Evolutionary conservation across 345 rosid species (phyloP), one percentile per base, ranked within the genome.

Genomic region (Turnera subulata): DNA sequence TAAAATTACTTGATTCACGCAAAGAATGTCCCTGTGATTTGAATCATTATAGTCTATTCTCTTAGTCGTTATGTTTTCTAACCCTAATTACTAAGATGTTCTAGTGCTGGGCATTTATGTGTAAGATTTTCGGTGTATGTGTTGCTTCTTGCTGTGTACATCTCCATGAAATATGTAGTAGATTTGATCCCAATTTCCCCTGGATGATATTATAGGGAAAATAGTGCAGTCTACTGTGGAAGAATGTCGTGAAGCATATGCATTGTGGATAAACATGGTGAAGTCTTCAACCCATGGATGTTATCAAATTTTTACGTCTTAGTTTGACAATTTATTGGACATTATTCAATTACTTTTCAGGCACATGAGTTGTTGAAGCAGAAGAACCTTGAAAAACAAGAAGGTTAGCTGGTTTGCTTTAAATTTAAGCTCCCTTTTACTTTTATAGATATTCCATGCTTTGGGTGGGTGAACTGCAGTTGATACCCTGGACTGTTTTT

Each of bases 221-320:
- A 93, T 93, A 69, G 78, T 93, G 80, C 89, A 86, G 78, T 84
- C 96, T 65, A 85, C 97, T 47, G 15, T 83, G 76, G 96, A 87
- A 56, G 96, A 89, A 69, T 89, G 97, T 63, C 78, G 78, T 56
- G 97, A 89, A 75, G 84, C 86, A 58, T 85, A 84, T 77, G 88
- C 76, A 67, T 61, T 59, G 51, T 87, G 91, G 96, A 70, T 85
- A 67, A 66, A 66, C 47, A 80, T 85, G 97, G 99, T 85, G 80
- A 26, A 37, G 17, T 48, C 35, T 17, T 46, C 1, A 1, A 64
- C 49, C 48, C 24, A 2, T 35, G 1, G 14, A 24, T 52, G 26
- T 21, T 46, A 24, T 45, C 35, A 29, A 45, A 37, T 57, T 40
- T 18, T 40, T 18, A 32, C 53, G 66, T 38, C 3, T 45, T 44